Base-by-base conservation (phyloP, 2,329 filamentous ascomycete species). In the Cercospora sojina region DNA sequence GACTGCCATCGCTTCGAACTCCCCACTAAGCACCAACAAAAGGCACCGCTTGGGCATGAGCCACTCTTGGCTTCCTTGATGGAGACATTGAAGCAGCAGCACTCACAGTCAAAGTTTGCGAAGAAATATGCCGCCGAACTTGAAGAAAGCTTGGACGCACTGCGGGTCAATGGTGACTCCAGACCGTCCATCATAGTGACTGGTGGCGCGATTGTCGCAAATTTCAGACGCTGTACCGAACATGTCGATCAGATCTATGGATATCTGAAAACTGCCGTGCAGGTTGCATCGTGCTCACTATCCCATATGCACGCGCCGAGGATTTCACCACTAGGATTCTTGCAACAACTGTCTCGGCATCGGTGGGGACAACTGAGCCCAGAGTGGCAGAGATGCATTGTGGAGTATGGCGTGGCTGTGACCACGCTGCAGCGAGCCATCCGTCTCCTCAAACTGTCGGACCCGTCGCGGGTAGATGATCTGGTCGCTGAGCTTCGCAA, bases 351-450 rank as follows among this genome's bases (percentile, higher is more conserved):
- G 12, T 53, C 47, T 41, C 59, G 53, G n/a, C 13, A 56, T 41
- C 64, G 41, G n/a, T 66, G 64, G 64, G 1, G 10, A n/a, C 55
- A 49, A 29, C 29, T 66, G 7, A 66, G 60, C 10, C 16, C 6
- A 10, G 60, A 27, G 10, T 66, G 64, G 64, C 41, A 59, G 31
- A 12, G 10, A 16, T 57, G 51, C n/a, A 59, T 88, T 1, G 72
- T 86, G 0, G 41, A 72, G 0, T 82, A 83, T 16, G 86, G 80
- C 0, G 5, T 84, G 0, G 71, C 78, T 0, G 72, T 86, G 6
- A 83, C 83, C 0, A 72, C 72, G 0, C 64, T 83, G 0, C 86
- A 88, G 71, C 79, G 80, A 0, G 73, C 82, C 0, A 62, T 80
- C 4, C 78, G 85, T 0, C 75, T 88, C 3, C 69, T 70, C 73